phyloP scores from a whole-genome alignment of 129 eudicot genomes.

The Tagetes erecta region DNA sequence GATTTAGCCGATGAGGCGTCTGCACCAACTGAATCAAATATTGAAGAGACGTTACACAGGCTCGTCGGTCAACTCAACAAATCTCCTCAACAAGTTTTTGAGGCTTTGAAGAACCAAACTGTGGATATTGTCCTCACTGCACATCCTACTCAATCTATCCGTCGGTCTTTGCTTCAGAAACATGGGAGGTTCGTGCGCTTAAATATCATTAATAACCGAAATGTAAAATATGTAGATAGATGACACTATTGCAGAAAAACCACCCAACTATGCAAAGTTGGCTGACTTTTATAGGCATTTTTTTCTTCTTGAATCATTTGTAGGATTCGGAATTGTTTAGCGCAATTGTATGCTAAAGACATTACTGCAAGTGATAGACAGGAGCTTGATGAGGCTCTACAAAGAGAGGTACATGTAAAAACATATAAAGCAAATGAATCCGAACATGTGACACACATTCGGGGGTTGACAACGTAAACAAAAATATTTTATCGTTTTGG shows the following conservation, averaged over 20 bases:
- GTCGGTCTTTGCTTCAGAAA: constrained; percentile 82
- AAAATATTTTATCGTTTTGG: background rate
- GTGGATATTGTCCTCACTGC: constrained; percentile 83
- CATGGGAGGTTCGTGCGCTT: constrained; percentile 56
- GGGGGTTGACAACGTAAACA: background rate
- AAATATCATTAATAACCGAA: background rate
- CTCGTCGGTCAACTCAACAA: constrained; percentile 64
- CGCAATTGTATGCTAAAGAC: constrained; percentile 84
- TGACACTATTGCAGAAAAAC: background rate
- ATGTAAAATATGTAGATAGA: background rate
- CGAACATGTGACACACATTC: background rate
- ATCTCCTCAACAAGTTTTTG: constrained; percentile 71
- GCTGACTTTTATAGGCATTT: background rate
- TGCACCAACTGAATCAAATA: constrained; percentile 71
- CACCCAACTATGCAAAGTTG: background rate
- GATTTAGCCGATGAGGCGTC: constrained; percentile 77
- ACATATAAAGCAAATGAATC: background rate
- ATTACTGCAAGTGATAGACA: constrained; percentile 81
- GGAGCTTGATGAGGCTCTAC: constrained; percentile 89
- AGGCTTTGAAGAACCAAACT: constrained; percentile 77
- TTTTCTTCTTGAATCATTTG: constrained; percentile 7
- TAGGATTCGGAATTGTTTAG: constrained; percentile 76
- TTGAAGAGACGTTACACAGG: constrained; percentile 73
- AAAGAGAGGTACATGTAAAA: constrained; percentile 66
- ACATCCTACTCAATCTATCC: constrained; percentile 87